Percentiles rank a stretch among this genome's conserved stretches.
Conservation (phyloP, 2,329 filamentous ascomycete genomes). For the Boeremia exigua region DNA sequence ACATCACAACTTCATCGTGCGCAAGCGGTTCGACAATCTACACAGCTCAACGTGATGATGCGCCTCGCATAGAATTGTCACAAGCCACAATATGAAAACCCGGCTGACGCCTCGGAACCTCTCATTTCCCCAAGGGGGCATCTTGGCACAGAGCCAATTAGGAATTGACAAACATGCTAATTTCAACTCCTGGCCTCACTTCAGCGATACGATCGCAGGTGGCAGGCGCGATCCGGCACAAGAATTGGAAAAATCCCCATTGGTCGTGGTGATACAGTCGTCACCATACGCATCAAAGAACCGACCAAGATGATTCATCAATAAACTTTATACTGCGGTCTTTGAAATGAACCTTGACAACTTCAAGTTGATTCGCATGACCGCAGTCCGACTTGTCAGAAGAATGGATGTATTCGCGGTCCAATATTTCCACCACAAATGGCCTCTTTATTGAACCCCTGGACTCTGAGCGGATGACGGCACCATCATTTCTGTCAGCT, state of each 20-base stretch:
- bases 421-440: too few relatives aligned
- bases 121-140: background rate
- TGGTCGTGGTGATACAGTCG: too few relatives aligned
- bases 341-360: too few relatives aligned
- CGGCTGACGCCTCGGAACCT: background rate
- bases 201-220: background rate
- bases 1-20: background rate
- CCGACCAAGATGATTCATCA: too few relatives aligned
- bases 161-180: background rate
- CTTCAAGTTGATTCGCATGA: too few relatives aligned
- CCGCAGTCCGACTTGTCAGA: too few relatives aligned
- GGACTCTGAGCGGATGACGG: too few relatives aligned
- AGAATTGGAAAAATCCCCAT: background rate
- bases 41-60: background rate
- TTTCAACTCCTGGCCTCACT: background rate
- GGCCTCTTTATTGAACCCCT: too few relatives aligned
- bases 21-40: background rate
- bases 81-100: conserved; percentile 4
- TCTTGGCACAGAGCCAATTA: conserved; percentile 7
- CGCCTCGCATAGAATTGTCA: background rate
- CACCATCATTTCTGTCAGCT: too few relatives aligned
- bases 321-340: too few relatives aligned
- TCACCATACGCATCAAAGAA: too few relatives aligned
- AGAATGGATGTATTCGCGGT: background rate
- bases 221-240: background rate